phyloP scores from a whole-genome alignment of 305 asterid genomes.

The Fraxinus velutina region DNA sequence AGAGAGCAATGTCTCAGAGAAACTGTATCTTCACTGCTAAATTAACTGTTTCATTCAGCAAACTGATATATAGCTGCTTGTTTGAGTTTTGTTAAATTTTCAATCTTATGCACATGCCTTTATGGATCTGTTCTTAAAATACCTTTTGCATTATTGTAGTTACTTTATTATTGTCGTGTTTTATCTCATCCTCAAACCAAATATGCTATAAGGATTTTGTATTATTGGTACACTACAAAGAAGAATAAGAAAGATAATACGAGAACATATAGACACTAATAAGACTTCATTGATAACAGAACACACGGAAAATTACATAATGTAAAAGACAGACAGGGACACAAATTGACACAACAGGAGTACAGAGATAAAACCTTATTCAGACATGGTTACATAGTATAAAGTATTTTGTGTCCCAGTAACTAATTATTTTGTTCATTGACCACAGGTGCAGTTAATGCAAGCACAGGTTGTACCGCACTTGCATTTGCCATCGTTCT shows the following conservation, averaged over 20 bases:
- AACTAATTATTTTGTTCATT: constrained; percentile 22
- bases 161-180: neutral
- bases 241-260: neutral
- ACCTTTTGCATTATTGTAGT: neutral
- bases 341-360: neutral
- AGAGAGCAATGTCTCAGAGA: constrained; percentile 23
- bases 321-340: neutral
- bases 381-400: constrained; percentile 16
- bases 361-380: neutral
- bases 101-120: neutral
- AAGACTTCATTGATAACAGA: neutral
- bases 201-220: neutral
- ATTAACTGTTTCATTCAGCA: neutral
- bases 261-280: neutral
- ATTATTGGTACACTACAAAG: neutral
- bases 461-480: constrained; percentile 67
- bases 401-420: constrained; percentile 1
- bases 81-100: neutral
- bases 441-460: constrained; percentile 56
- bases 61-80: neutral
- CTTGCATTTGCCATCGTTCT: constrained; percentile 62
- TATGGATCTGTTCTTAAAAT: neutral
- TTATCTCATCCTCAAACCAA: neutral
- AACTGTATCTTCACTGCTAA: neutral
- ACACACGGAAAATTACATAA: neutral